Evolutionary conservation across 1,284 basidiomycete species (phyloP).

Genomic region (Somion occarium): DNA sequence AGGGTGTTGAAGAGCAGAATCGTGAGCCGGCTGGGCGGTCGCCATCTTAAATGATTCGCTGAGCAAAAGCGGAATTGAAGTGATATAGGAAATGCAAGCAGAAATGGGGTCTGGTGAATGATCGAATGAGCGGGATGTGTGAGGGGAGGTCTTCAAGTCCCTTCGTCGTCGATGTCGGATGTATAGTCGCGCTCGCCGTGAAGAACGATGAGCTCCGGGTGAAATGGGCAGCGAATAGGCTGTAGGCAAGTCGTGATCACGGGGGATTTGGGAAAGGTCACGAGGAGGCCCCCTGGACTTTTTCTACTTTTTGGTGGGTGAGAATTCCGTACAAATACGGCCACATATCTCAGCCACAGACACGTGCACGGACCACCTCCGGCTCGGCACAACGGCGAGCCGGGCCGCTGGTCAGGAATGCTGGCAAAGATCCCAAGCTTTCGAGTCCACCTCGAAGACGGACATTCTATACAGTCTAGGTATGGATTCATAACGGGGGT

Average conservation of each 20-base stretch:
- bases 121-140: not conserved
- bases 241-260: constrained; percentile 28
- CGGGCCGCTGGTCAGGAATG: not conserved
- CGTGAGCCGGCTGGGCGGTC: constrained; percentile 24
- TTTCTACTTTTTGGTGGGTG: constrained; percentile 30
- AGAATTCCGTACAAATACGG: constrained; percentile 25
- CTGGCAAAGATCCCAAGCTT: not conserved
- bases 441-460: not conserved
- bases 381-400: not conserved
- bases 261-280: constrained; percentile 31
- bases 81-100: not conserved
- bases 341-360: constrained; percentile 18
- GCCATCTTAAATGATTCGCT: constrained; percentile 19
- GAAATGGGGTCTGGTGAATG: constrained; percentile 7
- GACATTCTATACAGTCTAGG: not conserved
- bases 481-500: not conserved
- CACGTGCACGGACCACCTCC: not conserved
- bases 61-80: not conserved
- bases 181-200: constrained; percentile 16
- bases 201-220: constrained; percentile 16
- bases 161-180: constrained; percentile 9
- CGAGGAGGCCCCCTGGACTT: constrained; percentile 27
- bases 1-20: constrained; percentile 21
- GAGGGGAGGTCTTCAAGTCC: constrained; percentile 1
- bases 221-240: constrained; percentile 6